A percentile compares a stretch with the other conserved stretches of the same genome.
These are phyloP conservation scores for Ceratonia siliqua DNA, from an alignment of 306 rosid genomes.

Conservation along the genomic window DNA sequence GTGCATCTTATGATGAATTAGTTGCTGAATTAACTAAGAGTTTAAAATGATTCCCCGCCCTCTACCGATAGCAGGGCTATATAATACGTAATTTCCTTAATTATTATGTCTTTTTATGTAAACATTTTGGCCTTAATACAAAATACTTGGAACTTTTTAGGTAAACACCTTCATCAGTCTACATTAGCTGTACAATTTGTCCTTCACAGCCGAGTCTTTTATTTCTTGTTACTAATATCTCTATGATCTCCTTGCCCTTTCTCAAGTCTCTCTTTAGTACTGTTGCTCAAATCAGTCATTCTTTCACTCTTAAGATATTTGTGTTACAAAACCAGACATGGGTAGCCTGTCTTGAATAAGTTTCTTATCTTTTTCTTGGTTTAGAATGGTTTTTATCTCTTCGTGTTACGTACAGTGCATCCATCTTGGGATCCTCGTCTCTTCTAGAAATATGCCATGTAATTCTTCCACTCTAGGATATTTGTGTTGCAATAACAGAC, in stretches of 20 bases:
- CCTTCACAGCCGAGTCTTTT: background rate
- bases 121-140: no score
- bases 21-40: background rate
- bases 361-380: background rate
- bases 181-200: background rate
- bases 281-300: background rate
- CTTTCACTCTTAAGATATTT: background rate
- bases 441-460: background rate
- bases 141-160: background rate
- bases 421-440: background rate
- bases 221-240: no score
- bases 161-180: background rate
- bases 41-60: background rate
- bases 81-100: background rate
- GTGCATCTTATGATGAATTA: constrained; percentile 14
- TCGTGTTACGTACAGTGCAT: background rate
- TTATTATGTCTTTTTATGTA: background rate
- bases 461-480: background rate
- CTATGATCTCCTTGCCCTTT: background rate
- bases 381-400: background rate
- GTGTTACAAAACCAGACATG: background rate
- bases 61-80: background rate
- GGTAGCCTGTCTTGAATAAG: background rate
- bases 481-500: background rate
- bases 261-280: background rate